Conservation (phyloP, 2,329 filamentous ascomycete genomes). For the Davidsoniella eucalypti region DNA sequence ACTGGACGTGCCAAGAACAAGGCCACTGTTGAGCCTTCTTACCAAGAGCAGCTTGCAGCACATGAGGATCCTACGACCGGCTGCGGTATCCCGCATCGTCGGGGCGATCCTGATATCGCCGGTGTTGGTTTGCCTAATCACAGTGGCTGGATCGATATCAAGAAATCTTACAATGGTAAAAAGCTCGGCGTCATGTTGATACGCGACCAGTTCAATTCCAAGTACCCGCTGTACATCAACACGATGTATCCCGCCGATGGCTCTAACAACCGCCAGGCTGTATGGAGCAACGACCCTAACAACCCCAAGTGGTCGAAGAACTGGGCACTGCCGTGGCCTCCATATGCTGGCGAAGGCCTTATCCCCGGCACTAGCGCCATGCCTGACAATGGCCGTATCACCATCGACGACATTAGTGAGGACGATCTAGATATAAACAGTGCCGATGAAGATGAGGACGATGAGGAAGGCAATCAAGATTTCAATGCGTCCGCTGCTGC, state of each 20-base stretch:
- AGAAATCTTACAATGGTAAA: slow-evolving; percentile 6
- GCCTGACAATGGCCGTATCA: slow-evolving; percentile 4
- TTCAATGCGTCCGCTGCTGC: not conserved
- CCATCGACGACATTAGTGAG: not conserved
- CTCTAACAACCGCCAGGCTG: slow-evolving; percentile 3
- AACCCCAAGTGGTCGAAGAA: not conserved
- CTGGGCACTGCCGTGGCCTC: slow-evolving; percentile 13
- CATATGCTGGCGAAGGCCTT: slow-evolving; percentile 8
- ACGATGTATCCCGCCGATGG: slow-evolving; percentile 11
- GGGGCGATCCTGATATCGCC: slow-evolving; percentile 5
- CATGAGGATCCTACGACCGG: slow-evolving; percentile 8
- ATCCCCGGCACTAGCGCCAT: not conserved
- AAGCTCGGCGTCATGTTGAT: slow-evolving; percentile 3
- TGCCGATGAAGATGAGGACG: not conserved
- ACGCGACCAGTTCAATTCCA: not conserved
- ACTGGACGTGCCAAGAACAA: slow-evolving; percentile 1
- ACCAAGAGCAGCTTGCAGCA: slow-evolving; percentile 2
- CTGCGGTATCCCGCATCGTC: slow-evolving; percentile 11
- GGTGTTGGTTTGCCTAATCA: slow-evolving; percentile 11
- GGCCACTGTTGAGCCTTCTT: slow-evolving; percentile 1
- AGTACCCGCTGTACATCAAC: slow-evolving; percentile 11
- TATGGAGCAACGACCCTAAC: slow-evolving; percentile 13
- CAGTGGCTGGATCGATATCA: slow-evolving; percentile 12
- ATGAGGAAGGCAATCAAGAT: not conserved
- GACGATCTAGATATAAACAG: slow-evolving; percentile 4